These are phyloP conservation scores for Globisporangium lucens DNA, from an alignment of 352 stramenopile species.

Conservation along the genomic window DNA sequence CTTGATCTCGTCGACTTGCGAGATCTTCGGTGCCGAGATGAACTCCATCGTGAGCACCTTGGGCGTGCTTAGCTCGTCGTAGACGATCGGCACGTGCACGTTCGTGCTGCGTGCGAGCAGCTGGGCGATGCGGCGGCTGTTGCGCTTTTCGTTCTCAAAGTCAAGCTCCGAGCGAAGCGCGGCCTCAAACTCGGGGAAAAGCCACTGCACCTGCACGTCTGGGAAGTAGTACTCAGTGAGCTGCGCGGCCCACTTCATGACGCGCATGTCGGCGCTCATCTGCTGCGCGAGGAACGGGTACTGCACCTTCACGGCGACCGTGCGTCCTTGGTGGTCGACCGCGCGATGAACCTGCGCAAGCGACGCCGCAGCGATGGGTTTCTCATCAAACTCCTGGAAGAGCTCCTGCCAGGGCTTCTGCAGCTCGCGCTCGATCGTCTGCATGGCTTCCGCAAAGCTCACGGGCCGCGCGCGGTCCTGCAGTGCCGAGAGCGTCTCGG, in stretches of 20 bases:
- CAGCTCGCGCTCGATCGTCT: conserved; percentile 63
- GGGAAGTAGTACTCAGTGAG: conserved; percentile 86
- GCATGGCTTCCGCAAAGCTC: conserved; percentile 40
- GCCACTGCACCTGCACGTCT: conserved; percentile 92
- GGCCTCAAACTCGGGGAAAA: conserved; percentile 94
- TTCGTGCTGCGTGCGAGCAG: conserved; percentile 50
- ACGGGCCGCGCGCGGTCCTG: conserved; percentile 91
- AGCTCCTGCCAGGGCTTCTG: conserved; percentile 72
- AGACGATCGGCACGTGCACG: conserved; percentile 84
- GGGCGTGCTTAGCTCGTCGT: conserved; percentile 83
- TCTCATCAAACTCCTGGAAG: conserved; percentile 89
- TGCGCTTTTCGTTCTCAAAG: conserved; percentile 84
- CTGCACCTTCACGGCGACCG: conserved; percentile 97
- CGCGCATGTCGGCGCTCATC: conserved; percentile 68
- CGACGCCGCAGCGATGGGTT: conserved; percentile 94
- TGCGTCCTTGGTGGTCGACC: conserved; percentile 82
- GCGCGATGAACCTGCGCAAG: conserved; percentile 95
- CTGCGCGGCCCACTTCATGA: conserved; percentile 59
- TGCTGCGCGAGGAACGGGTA: conserved; percentile 85
- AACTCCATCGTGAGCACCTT: conserved; percentile 97
- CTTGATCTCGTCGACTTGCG: conserved; percentile 82
- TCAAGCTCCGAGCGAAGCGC: conserved; percentile 74
- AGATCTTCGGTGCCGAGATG: conserved; percentile 94
- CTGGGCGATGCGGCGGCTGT: conserved; percentile 60
- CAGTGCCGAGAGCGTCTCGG: conserved; percentile 85